Evolutionary conservation across 345 rosid genomes (phyloP).

Genomic region (Eucalyptus brandiana): DNA sequence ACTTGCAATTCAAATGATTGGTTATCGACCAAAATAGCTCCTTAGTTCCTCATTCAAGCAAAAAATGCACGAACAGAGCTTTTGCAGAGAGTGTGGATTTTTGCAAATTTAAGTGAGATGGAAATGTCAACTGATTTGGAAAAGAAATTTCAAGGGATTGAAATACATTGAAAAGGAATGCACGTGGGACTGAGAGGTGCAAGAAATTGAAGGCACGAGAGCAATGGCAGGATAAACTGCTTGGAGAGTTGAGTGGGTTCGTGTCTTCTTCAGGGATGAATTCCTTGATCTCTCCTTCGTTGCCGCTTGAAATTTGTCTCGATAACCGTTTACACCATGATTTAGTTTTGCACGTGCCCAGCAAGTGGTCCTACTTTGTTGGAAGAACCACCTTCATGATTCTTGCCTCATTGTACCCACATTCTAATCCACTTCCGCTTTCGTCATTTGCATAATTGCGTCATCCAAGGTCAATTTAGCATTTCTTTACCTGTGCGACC

Average conservation of each 20-base stretch:
- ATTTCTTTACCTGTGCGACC: fast-evolving
- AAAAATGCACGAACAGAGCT: neutral
- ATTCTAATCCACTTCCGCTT: neutral
- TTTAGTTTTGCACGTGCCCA: neutral
- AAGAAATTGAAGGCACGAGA: neutral
- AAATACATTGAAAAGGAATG: neutral
- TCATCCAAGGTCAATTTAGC: neutral
- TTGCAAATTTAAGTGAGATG: neutral
- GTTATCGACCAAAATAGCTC: neutral
- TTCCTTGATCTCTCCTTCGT: neutral
- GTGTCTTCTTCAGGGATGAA: neutral
- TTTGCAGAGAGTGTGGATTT: neutral
- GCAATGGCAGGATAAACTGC: neutral
- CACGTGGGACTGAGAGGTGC: neutral
- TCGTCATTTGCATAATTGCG: too few relatives aligned
- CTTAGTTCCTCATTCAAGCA: neutral
- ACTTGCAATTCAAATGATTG: neutral
- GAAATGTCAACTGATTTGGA: neutral
- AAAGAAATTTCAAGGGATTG: neutral
- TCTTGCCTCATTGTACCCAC: neutral
- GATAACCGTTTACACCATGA: neutral
- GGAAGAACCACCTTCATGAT: neutral
- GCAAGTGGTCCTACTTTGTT: neutral
- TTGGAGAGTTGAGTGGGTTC: neutral
- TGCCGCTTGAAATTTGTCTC: neutral